phyloP scores from a whole-genome alignment of 1,284 basidiomycete species.

The Irpex sp. region DNA sequence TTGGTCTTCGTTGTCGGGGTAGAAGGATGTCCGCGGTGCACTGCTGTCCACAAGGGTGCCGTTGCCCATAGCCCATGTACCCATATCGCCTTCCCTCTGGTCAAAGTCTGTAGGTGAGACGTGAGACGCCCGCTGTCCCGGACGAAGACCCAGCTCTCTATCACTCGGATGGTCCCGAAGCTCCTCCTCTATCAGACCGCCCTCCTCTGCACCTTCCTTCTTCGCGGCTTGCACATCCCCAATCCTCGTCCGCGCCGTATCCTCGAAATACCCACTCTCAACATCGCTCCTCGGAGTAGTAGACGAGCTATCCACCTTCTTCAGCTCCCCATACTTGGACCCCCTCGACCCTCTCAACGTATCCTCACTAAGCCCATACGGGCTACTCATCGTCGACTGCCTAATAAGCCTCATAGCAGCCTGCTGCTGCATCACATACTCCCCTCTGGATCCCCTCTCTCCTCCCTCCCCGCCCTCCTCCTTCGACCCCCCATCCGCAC shows the following conservation, averaged over 20 bases:
- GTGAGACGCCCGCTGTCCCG: neutral
- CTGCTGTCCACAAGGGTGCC: neutral
- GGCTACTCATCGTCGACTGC: conserved; percentile 18
- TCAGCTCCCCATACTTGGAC: conserved; percentile 27
- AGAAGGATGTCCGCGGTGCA: neutral
- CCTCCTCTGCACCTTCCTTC: neutral
- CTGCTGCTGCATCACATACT: conserved; percentile 20
- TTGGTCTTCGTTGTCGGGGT: neutral
- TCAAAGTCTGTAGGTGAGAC: neutral
- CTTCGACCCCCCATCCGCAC: conserved; percentile 11
- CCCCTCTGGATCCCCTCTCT: conserved; percentile 17
- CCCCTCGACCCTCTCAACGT: conserved; percentile 28
- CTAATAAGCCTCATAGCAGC: conserved; percentile 25
- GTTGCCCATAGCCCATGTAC: neutral
- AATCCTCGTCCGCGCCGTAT: conserved; percentile 31
- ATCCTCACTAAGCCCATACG: conserved; percentile 27
- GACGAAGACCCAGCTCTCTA: conserved; percentile 3
- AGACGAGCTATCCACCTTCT: conserved; percentile 4
- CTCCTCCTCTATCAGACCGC: neutral
- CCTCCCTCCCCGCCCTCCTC: conserved; percentile 16
- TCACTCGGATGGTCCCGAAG: neutral
- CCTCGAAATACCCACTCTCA: conserved; percentile 28
- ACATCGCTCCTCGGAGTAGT: neutral
- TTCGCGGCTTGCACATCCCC: conserved; percentile 21
- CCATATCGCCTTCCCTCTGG: neutral